Evolutionary conservation across 148 eudicot species (phyloP), one percentile per base, ranked within the genome.

Genomic region (Rhododendron molle): DNA sequence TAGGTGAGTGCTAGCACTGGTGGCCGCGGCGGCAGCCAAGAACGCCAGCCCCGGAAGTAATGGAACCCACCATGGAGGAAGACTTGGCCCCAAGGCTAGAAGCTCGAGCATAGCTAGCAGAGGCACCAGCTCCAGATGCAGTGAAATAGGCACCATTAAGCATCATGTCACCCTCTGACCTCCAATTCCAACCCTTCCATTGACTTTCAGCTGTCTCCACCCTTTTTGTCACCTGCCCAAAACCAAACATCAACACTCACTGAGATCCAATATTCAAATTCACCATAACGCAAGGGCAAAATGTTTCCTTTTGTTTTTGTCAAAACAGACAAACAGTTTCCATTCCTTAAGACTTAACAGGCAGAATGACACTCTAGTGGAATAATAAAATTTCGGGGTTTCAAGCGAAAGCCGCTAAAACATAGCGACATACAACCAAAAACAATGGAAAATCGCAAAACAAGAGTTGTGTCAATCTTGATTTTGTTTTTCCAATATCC

Each of bases 141-240:
- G 93, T 93, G 90, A 96, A 96, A 89, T 93, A 96, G 49, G 98
- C 98, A 10, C 98, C 98, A 44, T 96, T 94, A 8, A 96, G 93
- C 92, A 96, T 34, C 81, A 96, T 81, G 87, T 96, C 98, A 4
- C 98, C 98, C 85, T 96, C 98, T 5, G 98, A 94, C 78, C 98
- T 94, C 98, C 98, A 96, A 80, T 96, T 94, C 98, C 98, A 96
- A 28, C 91, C 90, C 83, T 91, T 91, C 98, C 98, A 96, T 46
- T 82, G 83, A 36, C 85, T 80, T 84, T 79, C 81, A 85, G 85
- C 90, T 13, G 98, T 91, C 13, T 94, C 94, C 50, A 94, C 95
- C 65, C 98, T 91, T 91, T 94, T 96, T 40, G 98, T 96, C 87
- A 96, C 98, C 98, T 96, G 85, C 23, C 26, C 49, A 86, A 46